Percentiles rank a stretch among this genome's conserved stretches.
These are phyloP conservation scores for Tuber microsphaerosporum DNA, from an alignment of 495 filamentous ascomycete genomes.

Conservation along the genomic window DNA sequence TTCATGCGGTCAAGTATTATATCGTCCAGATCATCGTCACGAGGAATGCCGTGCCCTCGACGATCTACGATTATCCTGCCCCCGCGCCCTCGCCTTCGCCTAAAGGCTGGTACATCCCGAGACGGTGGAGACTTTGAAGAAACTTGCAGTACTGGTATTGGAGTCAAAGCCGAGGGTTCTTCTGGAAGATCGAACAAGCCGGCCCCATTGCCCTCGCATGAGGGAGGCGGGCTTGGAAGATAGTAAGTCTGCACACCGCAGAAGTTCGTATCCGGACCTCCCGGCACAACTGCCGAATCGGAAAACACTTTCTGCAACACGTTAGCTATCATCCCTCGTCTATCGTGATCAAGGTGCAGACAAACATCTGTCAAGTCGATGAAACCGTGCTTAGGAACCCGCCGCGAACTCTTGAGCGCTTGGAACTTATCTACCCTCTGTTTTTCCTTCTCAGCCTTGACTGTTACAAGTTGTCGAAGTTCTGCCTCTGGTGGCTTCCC, in stretches of 20 bases:
- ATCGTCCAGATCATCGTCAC: slow-evolving; percentile 50
- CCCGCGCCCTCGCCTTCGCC: slow-evolving; percentile 64
- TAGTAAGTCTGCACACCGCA: slow-evolving; percentile 76
- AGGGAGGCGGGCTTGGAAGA: slow-evolving; percentile 78
- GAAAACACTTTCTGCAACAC: slow-evolving; percentile 29
- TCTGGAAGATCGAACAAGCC: neutral
- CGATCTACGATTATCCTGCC: slow-evolving; percentile 78
- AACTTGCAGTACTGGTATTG: slow-evolving; percentile 34
- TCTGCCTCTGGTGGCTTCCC: slow-evolving; percentile 66
- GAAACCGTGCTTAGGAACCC: slow-evolving; percentile 39
- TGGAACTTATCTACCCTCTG: slow-evolving; percentile 53
- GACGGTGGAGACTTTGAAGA: slow-evolving; percentile 38
- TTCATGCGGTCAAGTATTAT: slow-evolving; percentile 67
- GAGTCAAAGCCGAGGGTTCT: slow-evolving; percentile 40
- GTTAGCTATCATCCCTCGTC: neutral
- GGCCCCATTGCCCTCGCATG: slow-evolving; percentile 49
- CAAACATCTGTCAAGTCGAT: slow-evolving; percentile 76
- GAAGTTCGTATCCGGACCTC: slow-evolving; percentile 55
- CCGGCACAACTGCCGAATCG: slow-evolving; percentile 22
- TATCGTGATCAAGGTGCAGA: slow-evolving; percentile 60
- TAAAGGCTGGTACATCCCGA: slow-evolving; percentile 53
- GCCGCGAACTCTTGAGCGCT: slow-evolving; percentile 28
- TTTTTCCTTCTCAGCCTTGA: slow-evolving; percentile 75
- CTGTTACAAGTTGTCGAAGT: slow-evolving; percentile 65
- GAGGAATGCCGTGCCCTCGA: slow-evolving; percentile 51